Conservation (phyloP, 2,329 filamentous ascomycete species). For the Fusarium coffeatum region DNA sequence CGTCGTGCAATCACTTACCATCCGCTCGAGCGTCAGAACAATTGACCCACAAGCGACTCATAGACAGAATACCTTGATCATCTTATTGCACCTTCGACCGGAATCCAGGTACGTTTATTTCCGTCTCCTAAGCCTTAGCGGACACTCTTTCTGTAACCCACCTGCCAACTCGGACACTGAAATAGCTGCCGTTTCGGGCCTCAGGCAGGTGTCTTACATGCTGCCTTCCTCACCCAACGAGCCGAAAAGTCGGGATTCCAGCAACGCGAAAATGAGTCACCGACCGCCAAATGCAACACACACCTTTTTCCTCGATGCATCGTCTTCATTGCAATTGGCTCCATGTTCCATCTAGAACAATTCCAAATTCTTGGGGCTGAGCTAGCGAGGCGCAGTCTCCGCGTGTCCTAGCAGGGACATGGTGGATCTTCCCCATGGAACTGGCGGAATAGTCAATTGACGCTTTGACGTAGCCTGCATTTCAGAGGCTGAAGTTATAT, state of each 20-base stretch:
- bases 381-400: constrained; percentile 20
- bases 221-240: background rate
- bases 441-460: background rate
- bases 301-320: background rate
- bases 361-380: constrained; percentile 25
- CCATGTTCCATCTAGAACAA: background rate
- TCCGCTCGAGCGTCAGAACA: background rate
- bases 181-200: background rate
- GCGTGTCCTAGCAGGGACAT: background rate
- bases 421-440: background rate
- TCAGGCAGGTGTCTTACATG: background rate
- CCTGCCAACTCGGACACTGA: background rate
- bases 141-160: background rate
- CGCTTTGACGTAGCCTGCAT: background rate
- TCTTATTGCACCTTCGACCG: accelerated
- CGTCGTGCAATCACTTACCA: background rate
- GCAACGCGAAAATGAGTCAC: background rate
- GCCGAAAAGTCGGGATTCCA: background rate
- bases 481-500: constrained; percentile 8
- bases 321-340: background rate
- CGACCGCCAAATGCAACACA: background rate
- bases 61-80: background rate
- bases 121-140: background rate
- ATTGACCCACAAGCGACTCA: accelerated
- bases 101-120: accelerated